Base-by-base conservation (phyloP, 2,329 filamentous ascomycete species). In the Aspergillus sp. region DNA sequence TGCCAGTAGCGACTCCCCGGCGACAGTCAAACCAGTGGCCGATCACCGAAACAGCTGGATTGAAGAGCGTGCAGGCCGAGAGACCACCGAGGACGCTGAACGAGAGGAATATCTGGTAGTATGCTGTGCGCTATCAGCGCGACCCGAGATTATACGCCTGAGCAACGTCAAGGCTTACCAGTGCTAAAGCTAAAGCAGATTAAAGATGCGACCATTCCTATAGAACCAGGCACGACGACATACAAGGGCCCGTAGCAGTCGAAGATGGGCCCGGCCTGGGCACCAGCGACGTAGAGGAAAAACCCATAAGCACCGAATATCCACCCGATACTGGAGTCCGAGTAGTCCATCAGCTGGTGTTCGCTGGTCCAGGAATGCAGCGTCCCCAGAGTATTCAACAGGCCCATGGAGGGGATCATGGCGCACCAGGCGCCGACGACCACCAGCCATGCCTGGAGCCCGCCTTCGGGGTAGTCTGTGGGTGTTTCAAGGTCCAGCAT, bases 271-370 rank as follows among this genome's bases (percentile, higher is more conserved):
- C 64, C 64, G 19, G 51, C 56, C 52, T 74, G 70, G 6, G 68
- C 62, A 0, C 63, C 63, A 7, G 60, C 66, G 57, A 72, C 65
- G 34, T 75, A 77, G 11, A 76, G 59, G 47, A 78, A 71, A 56
- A 78, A 79, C 0, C 67, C 70, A 58, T 73, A 78, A 1, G 69
- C 64, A 11, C 74, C 72, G 55, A 73, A 76, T 19, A 79, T 78
- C 77, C 76, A 78, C 1, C 75, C 75, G 30, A 75, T 74, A 13
- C 64, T 70, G 0, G 70, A 71, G 17, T 70, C 58, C 2, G 73
- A 70, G 20, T 74, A 73, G 2, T 61, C 61, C 2, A 60, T 57
- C n/a, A 79, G 62, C 52, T 77, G 72, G 56, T 77, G 68, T 1
- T 67, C 64, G 33, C 65, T 68, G 3, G 75, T 69, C 70, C 72